Conservation (phyloP, 1,139 yeast species). For the Scheffersomyces cryptocercus region DNA sequence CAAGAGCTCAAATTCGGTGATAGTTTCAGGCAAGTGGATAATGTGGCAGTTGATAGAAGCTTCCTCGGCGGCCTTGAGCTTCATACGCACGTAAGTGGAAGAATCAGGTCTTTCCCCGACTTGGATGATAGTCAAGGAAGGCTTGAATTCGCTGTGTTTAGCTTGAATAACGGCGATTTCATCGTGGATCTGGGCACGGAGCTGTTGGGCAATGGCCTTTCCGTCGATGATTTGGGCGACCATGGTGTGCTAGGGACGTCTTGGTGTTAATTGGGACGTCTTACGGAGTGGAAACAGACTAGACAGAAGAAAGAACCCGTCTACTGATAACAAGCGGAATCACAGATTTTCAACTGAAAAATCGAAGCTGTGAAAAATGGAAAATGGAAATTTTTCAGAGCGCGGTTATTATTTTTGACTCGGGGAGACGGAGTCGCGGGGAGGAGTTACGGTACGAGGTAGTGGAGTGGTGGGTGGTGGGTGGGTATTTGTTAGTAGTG, state of each 20-base stretch:
- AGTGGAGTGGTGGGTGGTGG: too few relatives aligned
- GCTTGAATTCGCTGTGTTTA: constrained; percentile 63
- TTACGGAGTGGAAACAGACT: too few relatives aligned
- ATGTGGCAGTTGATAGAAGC: constrained; percentile 76
- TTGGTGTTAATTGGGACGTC: too few relatives aligned
- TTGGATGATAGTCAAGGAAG: constrained; percentile 81
- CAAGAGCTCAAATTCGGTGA: constrained; percentile 60
- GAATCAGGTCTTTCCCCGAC: constrained; percentile 92
- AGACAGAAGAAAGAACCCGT: too few relatives aligned
- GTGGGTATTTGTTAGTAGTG: too few relatives aligned
- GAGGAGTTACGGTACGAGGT: too few relatives aligned
- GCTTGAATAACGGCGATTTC: constrained; percentile 60
- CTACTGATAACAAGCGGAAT: not conserved
- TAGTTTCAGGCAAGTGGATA: constrained; percentile 63
- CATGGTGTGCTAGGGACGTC: constrained; percentile 17
- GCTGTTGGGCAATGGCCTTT: constrained; percentile 61
- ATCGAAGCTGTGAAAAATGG: not conserved
- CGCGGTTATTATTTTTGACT: constrained; percentile 8
- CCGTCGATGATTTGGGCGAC: constrained; percentile 61
- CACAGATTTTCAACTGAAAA: not conserved
- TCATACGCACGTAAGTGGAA: constrained; percentile 92
- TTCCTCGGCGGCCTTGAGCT: constrained; percentile 86
- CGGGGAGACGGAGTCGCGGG: constrained; percentile 5
- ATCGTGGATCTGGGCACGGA: constrained; percentile 49
- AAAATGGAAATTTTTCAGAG: not conserved